phyloP scores from a whole-genome alignment of 306 rosid genomes.

The Begonia fuchsioides region DNA sequence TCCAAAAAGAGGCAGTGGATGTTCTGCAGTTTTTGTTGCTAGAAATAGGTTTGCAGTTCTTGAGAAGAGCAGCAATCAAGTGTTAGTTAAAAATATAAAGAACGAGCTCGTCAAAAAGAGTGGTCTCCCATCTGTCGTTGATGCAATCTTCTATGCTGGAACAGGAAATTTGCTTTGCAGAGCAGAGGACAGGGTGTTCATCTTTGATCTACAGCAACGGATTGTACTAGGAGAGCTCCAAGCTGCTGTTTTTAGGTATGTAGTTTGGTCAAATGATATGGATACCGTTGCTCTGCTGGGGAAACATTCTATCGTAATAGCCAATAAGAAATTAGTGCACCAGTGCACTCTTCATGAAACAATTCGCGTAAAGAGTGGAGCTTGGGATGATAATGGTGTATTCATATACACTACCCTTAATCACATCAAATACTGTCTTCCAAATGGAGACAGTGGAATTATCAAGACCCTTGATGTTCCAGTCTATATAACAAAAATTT shows the following conservation, averaged over 20 bases:
- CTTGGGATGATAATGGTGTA: slow-evolving; percentile 84
- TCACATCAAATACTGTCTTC: slow-evolving; percentile 76
- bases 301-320: slow-evolving; percentile 69
- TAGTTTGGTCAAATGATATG: slow-evolving; percentile 75
- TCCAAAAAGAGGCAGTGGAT: slow-evolving; percentile 71
- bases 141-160: slow-evolving; percentile 77
- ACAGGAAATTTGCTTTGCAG: slow-evolving; percentile 67
- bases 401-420: slow-evolving; percentile 72
- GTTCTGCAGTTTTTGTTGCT: slow-evolving; percentile 76
- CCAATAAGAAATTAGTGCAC: slow-evolving; percentile 68
- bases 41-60: slow-evolving; percentile 82
- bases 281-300: slow-evolving; percentile 70
- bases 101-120: slow-evolving; percentile 72
- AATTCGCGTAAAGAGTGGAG: slow-evolving; percentile 85
- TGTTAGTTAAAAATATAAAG: slow-evolving; percentile 45
- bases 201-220: slow-evolving; percentile 75
- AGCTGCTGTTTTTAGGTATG: slow-evolving; percentile 64
- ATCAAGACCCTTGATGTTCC: slow-evolving; percentile 68
- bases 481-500: slow-evolving; percentile 58
- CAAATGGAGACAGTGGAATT: slow-evolving; percentile 78
- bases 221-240: slow-evolving; percentile 63
- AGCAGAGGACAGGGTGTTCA: slow-evolving; percentile 62
- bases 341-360: slow-evolving; percentile 90
- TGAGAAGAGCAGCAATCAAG: slow-evolving; percentile 65
- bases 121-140: slow-evolving; percentile 43